These are phyloP conservation scores for Daedaleopsis nitida DNA, from an alignment of 768 basidiomycete species.

Conservation along the genomic window DNA sequence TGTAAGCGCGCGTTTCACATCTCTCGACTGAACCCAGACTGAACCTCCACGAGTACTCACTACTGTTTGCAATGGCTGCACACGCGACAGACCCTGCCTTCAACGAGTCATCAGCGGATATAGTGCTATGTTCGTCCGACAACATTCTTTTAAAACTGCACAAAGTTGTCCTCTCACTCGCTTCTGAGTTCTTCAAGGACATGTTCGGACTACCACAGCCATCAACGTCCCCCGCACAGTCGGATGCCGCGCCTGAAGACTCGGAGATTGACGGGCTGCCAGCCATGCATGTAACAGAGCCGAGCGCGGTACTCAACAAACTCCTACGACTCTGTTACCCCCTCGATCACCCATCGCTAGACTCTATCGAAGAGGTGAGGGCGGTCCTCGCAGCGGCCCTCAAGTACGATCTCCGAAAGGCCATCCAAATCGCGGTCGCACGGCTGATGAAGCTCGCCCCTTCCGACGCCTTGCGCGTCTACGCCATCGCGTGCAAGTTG, in stretches of 20 bases:
- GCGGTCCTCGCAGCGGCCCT: slow-evolving; percentile 23
- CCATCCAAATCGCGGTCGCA: slow-evolving; percentile 6
- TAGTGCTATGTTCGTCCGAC: slow-evolving; percentile 58
- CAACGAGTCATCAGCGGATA: slow-evolving; percentile 32
- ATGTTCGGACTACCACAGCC: slow-evolving; percentile 59
- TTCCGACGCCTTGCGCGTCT: slow-evolving; percentile 15
- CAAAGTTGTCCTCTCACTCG: slow-evolving; percentile 34
- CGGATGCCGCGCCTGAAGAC: too few species aligned
- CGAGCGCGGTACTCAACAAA: slow-evolving; percentile 13
- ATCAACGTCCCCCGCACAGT: not conserved
- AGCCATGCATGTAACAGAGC: slow-evolving; percentile 12
- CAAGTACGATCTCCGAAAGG: slow-evolving; percentile 25
- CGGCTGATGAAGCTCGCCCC: not conserved
- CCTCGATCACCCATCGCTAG: slow-evolving; percentile 5
- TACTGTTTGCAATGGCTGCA: too few species aligned
- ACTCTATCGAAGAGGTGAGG: slow-evolving; percentile 8
- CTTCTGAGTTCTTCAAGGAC: slow-evolving; percentile 36
- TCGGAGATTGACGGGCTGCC: not conserved
- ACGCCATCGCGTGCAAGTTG: slow-evolving; percentile 20
- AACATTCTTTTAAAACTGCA: slow-evolving; percentile 40
- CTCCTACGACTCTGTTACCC: slow-evolving; percentile 27
- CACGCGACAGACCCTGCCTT: slow-evolving; percentile 1
- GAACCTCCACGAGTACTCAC: not conserved
- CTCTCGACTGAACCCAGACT: too few species aligned
- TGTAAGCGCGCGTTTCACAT: too few species aligned